Base-by-base conservation (phyloP, 306 rosid species). In the Citrullus amarus region DNA sequence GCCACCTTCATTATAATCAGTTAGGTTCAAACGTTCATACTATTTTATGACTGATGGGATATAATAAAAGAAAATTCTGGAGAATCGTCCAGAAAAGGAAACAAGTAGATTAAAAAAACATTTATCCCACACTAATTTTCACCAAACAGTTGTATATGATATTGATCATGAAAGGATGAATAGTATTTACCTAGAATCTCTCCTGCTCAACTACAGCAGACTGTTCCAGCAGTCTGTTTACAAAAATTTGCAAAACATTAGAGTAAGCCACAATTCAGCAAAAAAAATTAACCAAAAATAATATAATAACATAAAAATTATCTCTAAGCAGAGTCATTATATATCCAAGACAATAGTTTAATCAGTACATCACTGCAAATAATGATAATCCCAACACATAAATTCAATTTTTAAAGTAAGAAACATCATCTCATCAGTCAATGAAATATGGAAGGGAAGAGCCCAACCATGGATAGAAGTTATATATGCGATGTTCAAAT, bases 191-290 rank as follows among this genome's bases (percentile, higher is more conserved):
- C 78, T 73, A 2, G 14, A 32, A 73, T 28, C 78, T 73, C 78
- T 53, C 30, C 30, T 53, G 60, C 77, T 16, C 44, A 28, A 9
- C 46, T 25, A 30, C 22, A 50, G 62, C 6, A 51, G 25, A 48
- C 46, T 32, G 28, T 51, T 53, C 78, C 28, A 51, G 60, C 78
- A 73, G 28, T 32, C 62, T 73, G 78, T 30, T 73, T 73, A 69
- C 16, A 16, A 73, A 50, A 9, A 32, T 5, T 34, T 51, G 16
- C 60, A 28, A 15, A 22, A 22, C 43, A 73, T 53, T 28, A 51
- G 58, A 53, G 62, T 51, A 73, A 51, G 61, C 28, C 32, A 73
- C 16, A 53, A 73, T 53, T 51, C 48, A 32, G 22, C 46, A 50
- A 51, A 73, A 5, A 5, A 28, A 25, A 6, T 22, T 22, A 22